phyloP scores from a whole-genome alignment of 768 basidiomycete genomes.

The Tylopilus plumbeoviolaceoides region DNA sequence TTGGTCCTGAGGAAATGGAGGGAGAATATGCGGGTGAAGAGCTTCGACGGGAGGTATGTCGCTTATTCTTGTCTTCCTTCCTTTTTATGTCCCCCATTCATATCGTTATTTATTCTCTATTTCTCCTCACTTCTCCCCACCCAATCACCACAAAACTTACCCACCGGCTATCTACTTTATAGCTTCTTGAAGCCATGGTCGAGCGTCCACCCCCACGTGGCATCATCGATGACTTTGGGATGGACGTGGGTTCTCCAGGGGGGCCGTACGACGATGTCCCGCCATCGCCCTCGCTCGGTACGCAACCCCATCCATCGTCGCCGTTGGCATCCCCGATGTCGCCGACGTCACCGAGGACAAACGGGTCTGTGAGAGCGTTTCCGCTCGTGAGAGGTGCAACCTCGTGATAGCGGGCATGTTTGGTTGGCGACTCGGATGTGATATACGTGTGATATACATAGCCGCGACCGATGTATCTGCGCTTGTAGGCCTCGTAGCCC shows the following conservation, averaged over 20 bases:
- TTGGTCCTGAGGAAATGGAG: slow-evolving; percentile 85
- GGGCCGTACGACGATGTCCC: slow-evolving; percentile 15
- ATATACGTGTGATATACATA: background rate
- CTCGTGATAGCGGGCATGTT: background rate
- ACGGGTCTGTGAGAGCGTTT: slow-evolving; percentile 2
- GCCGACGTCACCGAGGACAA: slow-evolving; percentile 8
- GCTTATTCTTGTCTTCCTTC: background rate
- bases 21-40: slow-evolving; percentile 88
- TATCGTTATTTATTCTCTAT: background rate
- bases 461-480: background rate
- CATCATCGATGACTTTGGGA: slow-evolving; percentile 56
- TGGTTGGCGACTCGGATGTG: background rate
- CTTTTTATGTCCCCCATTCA: background rate
- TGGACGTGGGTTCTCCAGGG: slow-evolving; percentile 30
- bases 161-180: slow-evolving; percentile 15
- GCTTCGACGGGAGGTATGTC: slow-evolving; percentile 67
- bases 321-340: slow-evolving; percentile 1
- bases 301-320: background rate
- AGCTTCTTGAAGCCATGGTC: slow-evolving; percentile 85
- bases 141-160: background rate
- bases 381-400: slow-evolving; percentile 5
- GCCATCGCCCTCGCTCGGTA: background rate
- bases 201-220: slow-evolving; percentile 79
- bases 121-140: background rate
- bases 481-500: too few species aligned